These are phyloP conservation scores for Kentomonas sorsogonicus DNA, from an alignment of 208 protist species.

Conservation along the genomic window DNA sequence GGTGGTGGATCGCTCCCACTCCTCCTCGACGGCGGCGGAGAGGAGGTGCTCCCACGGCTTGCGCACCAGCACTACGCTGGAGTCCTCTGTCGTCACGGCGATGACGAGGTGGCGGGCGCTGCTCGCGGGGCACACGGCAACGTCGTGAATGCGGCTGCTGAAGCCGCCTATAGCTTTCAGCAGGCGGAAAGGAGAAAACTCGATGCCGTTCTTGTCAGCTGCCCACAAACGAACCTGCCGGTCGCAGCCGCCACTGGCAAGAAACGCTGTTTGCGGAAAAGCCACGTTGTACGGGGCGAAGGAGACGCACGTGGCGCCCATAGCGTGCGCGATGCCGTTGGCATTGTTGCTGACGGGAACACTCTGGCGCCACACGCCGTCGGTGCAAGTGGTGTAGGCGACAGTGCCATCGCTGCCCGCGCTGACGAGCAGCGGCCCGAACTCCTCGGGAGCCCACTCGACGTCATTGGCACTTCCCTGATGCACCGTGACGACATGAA, in stretches of 20 bases:
- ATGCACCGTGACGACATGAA: conserved; percentile 73
- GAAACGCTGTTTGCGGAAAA: conserved; percentile 25
- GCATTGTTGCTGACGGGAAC: conserved; percentile 71
- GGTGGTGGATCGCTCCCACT: conserved; percentile 67
- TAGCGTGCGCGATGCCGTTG: conserved; percentile 81
- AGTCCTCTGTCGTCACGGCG: no score
- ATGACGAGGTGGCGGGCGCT: no score
- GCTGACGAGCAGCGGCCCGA: conserved; percentile 56
- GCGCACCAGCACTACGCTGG: no score
- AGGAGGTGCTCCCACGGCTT: conserved; percentile 65
- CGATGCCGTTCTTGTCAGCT: neutral
- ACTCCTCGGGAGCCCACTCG: conserved; percentile 72
- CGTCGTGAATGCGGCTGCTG: conserved; percentile 70
- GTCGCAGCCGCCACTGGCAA: conserved; percentile 82
- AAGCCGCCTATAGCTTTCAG: conserved; percentile 43
- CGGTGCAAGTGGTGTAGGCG: conserved; percentile 48
- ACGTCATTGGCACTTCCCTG: conserved; percentile 75
- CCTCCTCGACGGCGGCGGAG: conserved; percentile 14
- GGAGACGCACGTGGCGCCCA: conserved; percentile 71
- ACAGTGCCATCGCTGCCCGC: conserved; percentile 78
- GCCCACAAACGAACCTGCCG: conserved; percentile 71
- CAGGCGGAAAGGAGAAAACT: conserved; percentile 31
- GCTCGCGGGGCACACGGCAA: conserved; percentile 67
- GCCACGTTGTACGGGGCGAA: conserved; percentile 52
- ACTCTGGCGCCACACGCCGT: conserved; percentile 66